Conservation (phyloP, 805 yeast genomes). For the Kluyveromyces aestuarii region DNA sequence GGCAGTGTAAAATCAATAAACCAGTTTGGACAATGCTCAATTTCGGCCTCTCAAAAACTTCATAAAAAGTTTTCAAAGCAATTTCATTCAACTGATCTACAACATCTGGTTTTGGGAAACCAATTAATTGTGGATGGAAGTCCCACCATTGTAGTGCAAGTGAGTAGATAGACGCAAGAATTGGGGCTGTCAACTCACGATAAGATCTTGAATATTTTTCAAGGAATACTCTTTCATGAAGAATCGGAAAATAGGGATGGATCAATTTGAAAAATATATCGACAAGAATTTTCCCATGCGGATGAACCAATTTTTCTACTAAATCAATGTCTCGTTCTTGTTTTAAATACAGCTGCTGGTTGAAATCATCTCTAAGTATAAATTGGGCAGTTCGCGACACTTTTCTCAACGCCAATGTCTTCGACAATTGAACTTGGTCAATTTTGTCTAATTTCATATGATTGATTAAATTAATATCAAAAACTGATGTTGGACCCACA, state of each 20-base stretch:
- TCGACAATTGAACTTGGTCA: constrained; percentile 71
- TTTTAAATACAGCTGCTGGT: constrained; percentile 54
- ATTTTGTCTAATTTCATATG: constrained; percentile 56
- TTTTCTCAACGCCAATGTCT: constrained; percentile 59
- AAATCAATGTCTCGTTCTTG: constrained; percentile 75
- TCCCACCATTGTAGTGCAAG: constrained; percentile 95
- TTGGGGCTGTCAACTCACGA: constrained; percentile 84
- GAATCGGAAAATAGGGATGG: constrained; percentile 86
- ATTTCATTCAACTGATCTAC: constrained; percentile 58
- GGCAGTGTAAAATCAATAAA: constrained; percentile 55
- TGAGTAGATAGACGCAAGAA: constrained; percentile 83
- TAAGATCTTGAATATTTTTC: constrained; percentile 89
- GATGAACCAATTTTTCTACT: constrained; percentile 80
- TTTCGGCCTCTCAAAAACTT: constrained; percentile 78
- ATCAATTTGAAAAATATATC: constrained; percentile 76
- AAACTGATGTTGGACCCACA: constrained; percentile 82
- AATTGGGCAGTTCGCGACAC: constrained; percentile 74
- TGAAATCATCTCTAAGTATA: constrained; percentile 69
- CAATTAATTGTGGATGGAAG: constrained; percentile 53
- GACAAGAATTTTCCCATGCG: constrained; percentile 76
- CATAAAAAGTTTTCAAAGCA: constrained; percentile 56
- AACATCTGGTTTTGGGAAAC: constrained; percentile 67
- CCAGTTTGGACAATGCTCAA: constrained; percentile 91
- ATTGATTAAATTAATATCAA: constrained; percentile 63
- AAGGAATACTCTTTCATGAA: constrained; percentile 83